Base-by-base conservation (phyloP, 2,329 filamentous ascomycete genomes). In the Botryosphaeria agaves region DNA sequence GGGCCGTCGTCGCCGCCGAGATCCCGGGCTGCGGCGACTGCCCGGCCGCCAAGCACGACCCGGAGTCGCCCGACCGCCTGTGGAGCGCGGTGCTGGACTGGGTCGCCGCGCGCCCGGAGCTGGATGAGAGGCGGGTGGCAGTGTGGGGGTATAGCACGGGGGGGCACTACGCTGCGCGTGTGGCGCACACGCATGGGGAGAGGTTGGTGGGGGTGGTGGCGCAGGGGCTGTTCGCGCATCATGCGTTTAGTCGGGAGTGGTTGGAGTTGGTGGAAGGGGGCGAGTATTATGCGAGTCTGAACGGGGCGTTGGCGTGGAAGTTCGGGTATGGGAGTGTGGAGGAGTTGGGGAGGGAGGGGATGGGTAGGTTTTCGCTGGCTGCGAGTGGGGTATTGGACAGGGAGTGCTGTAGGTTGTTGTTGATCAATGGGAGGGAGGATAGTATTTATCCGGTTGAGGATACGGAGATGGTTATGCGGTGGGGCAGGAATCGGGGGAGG, bases 11-110 rank as follows among this genome's bases (percentile, higher is more conserved):
- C 3, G 64, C 75, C 15, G 61, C 62, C 6, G 74, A 78, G 48
- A 74, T 76, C 33, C 72, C 72, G 0, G 73, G 72, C 0, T 76
- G 72, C 2, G 74, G 70, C 4, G 74, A 79, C 45, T 77, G 66
- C 35, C 74, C 74, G 0, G 70, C 73, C 0, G 69, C 74, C 37
- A 58, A 69, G 18, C 55, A 59, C 1, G 75, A 80, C 43, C 66
- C 74, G 1, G 47, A 52, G 4, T 62, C 61, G 2, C 56, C 69
- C 0, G 75, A 80, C 42, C 59, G 75, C 2, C 49, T 78, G 24
- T 76, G 70, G 64, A 61, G 61, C 18, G 72, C 66, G 36, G 52
- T 79, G 18, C 49, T 80, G 3, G 63, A 63, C 19, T 79, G 72
- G 64, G 64, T 75, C 57, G 51, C 44, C 2, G 34, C 45, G 3